Evolutionary conservation across 2,329 filamentous ascomycete species (phyloP).

Genomic region (Beauveria rudraprayagi): DNA sequence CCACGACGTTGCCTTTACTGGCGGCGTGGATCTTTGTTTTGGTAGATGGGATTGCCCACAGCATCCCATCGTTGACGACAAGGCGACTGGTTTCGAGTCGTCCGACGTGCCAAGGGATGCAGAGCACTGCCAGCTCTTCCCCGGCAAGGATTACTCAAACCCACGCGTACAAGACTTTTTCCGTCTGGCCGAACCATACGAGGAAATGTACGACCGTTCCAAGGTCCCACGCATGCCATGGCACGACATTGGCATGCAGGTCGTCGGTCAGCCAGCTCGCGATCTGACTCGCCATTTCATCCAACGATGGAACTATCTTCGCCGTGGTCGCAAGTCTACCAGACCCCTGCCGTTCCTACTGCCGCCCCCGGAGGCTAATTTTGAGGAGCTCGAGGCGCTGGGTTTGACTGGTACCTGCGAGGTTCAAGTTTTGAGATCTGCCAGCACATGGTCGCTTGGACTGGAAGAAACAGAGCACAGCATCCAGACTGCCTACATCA

Average conservation of each 20-base stretch:
- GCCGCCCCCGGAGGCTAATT: conserved; percentile 84
- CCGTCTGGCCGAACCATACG: conserved; percentile 85
- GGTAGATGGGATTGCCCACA: conserved; percentile 96
- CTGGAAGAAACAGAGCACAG: conserved; percentile 84
- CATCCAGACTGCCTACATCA: conserved; percentile 91
- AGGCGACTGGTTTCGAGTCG: conserved; percentile 86
- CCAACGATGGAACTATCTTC: conserved; percentile 94
- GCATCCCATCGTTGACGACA: conserved; percentile 85
- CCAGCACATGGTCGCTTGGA: conserved; percentile 84
- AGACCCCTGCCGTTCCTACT: conserved; percentile 88
- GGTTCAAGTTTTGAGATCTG: conserved; percentile 89
- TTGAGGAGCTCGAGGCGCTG: conserved; percentile 75
- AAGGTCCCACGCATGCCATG: conserved; percentile 92
- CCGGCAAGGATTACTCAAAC: conserved; percentile 97
- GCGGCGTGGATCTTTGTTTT: conserved; percentile 93
- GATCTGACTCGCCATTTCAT: conserved; percentile 95
- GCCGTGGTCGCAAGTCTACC: conserved; percentile 86
- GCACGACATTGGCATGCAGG: conserved; percentile 97
- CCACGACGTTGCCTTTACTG: conserved; percentile 90
- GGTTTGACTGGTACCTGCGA: conserved; percentile 92
- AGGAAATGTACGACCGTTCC: conserved; percentile 95
- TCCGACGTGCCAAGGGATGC: conserved; percentile 70
- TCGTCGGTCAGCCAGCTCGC: conserved; percentile 89
- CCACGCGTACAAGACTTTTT: conserved; percentile 94
- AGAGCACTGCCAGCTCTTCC: conserved; percentile 92